phyloP scores from a whole-genome alignment of 129 eudicot species.

The Ambrosia artemisiifolia region DNA sequence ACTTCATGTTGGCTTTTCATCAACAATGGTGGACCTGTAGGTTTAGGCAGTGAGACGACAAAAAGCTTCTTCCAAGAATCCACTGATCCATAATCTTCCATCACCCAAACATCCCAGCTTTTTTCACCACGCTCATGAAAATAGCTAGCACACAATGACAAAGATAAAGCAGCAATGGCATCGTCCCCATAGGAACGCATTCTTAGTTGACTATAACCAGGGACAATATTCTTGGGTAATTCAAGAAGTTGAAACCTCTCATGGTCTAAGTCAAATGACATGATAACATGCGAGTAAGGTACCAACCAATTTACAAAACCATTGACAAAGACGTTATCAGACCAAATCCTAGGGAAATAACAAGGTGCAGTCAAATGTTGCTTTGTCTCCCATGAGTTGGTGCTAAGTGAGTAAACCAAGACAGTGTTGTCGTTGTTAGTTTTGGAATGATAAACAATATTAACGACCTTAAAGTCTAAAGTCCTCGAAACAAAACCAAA shows the following conservation, averaged over 20 bases:
- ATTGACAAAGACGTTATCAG: slow-evolving; percentile 34
- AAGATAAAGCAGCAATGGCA: neutral
- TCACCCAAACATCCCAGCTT: slow-evolving; percentile 44
- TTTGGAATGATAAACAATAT: slow-evolving; percentile 18
- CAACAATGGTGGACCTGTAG: slow-evolving; percentile 30
- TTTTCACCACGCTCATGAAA: slow-evolving; percentile 10
- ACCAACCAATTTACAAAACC: slow-evolving; percentile 51
- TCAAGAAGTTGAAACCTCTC: slow-evolving; percentile 35
- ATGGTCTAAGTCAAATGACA: slow-evolving; percentile 35
- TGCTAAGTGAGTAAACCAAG: slow-evolving; percentile 27
- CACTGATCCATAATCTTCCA: slow-evolving; percentile 36
- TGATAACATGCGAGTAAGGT: slow-evolving; percentile 12
- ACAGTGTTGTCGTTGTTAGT: slow-evolving; percentile 7
- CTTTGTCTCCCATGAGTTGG: slow-evolving; percentile 36
- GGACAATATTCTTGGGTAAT: slow-evolving; percentile 25
- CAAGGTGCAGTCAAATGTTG: slow-evolving; percentile 29
- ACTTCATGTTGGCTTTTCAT: slow-evolving; percentile 22
- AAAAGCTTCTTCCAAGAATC: slow-evolving; percentile 41
- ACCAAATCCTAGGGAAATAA: slow-evolving; percentile 31
- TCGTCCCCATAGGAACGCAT: slow-evolving; percentile 27
- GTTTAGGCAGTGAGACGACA: slow-evolving; percentile 13
- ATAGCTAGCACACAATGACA: slow-evolving; percentile 30
- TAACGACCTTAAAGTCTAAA: slow-evolving; percentile 40
- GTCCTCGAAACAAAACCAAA: slow-evolving; percentile 42
- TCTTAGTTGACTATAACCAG: slow-evolving; percentile 1